phyloP scores from a whole-genome alignment of 768 basidiomycete species.

The Coprinopsis strossmayeri region DNA sequence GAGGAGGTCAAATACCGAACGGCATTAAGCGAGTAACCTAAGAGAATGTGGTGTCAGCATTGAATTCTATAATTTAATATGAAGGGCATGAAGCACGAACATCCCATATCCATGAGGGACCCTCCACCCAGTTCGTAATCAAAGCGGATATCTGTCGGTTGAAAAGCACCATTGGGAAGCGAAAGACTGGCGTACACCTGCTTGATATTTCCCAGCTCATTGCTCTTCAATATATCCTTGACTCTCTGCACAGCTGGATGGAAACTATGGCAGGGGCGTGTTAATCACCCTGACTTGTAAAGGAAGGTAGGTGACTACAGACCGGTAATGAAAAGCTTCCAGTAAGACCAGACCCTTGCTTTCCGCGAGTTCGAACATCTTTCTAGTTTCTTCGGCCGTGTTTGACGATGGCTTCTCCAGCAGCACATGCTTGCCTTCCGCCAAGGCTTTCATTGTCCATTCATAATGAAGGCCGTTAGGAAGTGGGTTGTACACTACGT shows the following conservation, averaged over 20 bases:
- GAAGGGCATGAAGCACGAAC: slow-evolving; percentile 7
- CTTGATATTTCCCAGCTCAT: slow-evolving; percentile 47
- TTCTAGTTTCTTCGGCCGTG: slow-evolving; percentile 44
- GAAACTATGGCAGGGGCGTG: slow-evolving; percentile 27
- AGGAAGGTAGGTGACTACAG: no score
- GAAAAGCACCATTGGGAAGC: not conserved
- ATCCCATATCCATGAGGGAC: slow-evolving; percentile 50
- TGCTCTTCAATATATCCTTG: slow-evolving; percentile 48
- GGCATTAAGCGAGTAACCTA: slow-evolving; percentile 43
- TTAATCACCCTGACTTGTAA: not conserved
- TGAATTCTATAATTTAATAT: not conserved
- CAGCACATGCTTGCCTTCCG: slow-evolving; percentile 60
- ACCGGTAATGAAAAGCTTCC: slow-evolving; percentile 33
- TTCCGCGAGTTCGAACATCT: slow-evolving; percentile 46
- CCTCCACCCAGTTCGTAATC: slow-evolving; percentile 55
- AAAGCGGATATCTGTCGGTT: slow-evolving; percentile 40
- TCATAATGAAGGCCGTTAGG: slow-evolving; percentile 60
- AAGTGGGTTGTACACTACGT: slow-evolving; percentile 46
- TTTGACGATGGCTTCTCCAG: slow-evolving; percentile 55
- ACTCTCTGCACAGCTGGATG: slow-evolving; percentile 56
- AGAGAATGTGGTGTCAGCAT: not conserved
- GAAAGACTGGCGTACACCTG: slow-evolving; percentile 35
- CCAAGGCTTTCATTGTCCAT: slow-evolving; percentile 63
- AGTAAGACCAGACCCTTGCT: slow-evolving; percentile 45
- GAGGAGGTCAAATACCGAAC: slow-evolving; percentile 41